Conservation (phyloP, 768 basidiomycete species). For the Tephrocybe sp. region DNA sequence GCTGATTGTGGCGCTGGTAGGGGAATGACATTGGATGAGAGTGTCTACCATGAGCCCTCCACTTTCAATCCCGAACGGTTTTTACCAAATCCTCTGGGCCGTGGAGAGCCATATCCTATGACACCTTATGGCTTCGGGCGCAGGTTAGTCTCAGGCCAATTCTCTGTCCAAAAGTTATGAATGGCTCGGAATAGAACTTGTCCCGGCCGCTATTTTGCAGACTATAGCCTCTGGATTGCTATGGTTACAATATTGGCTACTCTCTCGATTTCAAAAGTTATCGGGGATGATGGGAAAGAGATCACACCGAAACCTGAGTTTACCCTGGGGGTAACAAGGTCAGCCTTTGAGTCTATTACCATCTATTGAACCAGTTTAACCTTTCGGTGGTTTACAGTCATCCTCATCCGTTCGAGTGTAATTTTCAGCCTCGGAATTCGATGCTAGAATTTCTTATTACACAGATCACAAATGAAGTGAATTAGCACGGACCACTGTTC, state of each 20-base stretch:
- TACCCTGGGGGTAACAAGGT: not conserved
- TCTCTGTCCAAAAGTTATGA: not conserved
- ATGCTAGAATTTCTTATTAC: not conserved
- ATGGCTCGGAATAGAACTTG: constrained; percentile 16
- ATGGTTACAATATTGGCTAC: constrained; percentile 27
- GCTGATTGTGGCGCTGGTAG: constrained; percentile 1
- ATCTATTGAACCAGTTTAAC: not conserved
- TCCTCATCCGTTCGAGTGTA: constrained; percentile 6
- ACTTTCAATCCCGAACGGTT: constrained; percentile 16
- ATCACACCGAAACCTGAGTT: constrained; percentile 16
- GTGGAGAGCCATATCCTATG: constrained; percentile 14
- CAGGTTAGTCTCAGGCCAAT: constrained; percentile 5
- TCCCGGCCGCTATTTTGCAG: constrained; percentile 28
- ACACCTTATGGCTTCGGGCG: constrained; percentile 16
- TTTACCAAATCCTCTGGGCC: constrained; percentile 14
- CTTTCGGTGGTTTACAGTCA: not conserved
- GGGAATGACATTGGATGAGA: constrained; percentile 16
- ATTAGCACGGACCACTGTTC: not conserved
- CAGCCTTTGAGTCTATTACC: not conserved
- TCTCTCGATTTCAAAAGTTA: constrained; percentile 26
- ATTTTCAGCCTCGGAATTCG: constrained; percentile 5
- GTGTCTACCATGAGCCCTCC: constrained; percentile 12
- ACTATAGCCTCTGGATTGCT: constrained; percentile 20
- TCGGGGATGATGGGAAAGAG: constrained; percentile 25
- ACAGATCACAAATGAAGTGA: constrained; percentile 1